Evolutionary conservation across 2,329 filamentous ascomycete species (phyloP).

Genomic region (Alternaria atra): DNA sequence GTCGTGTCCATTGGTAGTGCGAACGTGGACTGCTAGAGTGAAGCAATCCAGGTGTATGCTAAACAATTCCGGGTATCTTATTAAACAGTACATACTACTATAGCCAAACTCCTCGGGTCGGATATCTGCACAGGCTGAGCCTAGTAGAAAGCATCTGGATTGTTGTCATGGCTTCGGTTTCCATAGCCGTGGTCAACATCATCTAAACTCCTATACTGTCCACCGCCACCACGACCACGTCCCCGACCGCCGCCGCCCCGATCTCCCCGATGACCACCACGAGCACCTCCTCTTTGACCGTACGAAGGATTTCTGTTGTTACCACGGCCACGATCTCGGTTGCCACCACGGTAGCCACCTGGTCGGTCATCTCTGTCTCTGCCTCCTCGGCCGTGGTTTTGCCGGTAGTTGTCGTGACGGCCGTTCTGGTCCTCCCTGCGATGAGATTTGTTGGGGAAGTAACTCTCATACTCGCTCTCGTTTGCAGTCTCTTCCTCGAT

Average conservation of each 20-base stretch:
- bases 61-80: neutral
- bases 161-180: conserved; percentile 42
- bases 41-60: neutral
- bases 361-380: conserved; percentile 35
- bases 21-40: neutral
- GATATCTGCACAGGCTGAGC: neutral
- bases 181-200: conserved; percentile 49
- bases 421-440: conserved; percentile 54
- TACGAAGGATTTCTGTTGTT: conserved; percentile 41
- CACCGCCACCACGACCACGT: conserved; percentile 44
- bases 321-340: conserved; percentile 44
- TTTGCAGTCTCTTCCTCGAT: conserved; percentile 74
- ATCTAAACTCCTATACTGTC: conserved; percentile 55
- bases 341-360: conserved; percentile 45
- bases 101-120: neutral
- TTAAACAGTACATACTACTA: neutral
- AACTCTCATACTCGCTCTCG: conserved; percentile 71
- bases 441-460: conserved; percentile 68
- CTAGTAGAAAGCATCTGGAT: conserved; percentile 47
- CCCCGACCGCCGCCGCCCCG: conserved; percentile 45
- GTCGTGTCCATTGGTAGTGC: neutral
- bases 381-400: conserved; percentile 33
- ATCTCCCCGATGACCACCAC: conserved; percentile 54
- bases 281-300: conserved; percentile 45
- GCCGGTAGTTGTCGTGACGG: conserved; percentile 44